These are phyloP conservation scores for Purshia tridentata DNA, from an alignment of 306 rosid genomes.

Conservation along the genomic window DNA sequence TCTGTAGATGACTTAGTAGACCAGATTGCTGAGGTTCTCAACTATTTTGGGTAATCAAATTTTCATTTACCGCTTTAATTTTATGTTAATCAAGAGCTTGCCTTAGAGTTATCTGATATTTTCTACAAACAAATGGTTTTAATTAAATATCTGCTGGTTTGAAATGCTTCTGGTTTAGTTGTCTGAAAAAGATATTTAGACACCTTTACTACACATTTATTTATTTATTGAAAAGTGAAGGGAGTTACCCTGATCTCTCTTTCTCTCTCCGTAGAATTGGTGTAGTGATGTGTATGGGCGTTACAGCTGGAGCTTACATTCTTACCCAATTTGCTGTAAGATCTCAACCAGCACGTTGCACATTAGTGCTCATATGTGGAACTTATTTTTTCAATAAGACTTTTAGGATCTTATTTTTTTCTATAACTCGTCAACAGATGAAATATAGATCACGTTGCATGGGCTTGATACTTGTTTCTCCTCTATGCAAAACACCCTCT, in stretches of 20 bases:
- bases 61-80: slow-evolving; percentile 8
- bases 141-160: not conserved
- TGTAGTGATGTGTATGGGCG: slow-evolving; percentile 98
- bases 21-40: slow-evolving; percentile 90
- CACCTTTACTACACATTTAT: not conserved
- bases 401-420: slow-evolving; percentile 15
- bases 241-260: slow-evolving; percentile 26
- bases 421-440: slow-evolving; percentile 56
- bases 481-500: slow-evolving; percentile 80
- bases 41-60: slow-evolving; percentile 72
- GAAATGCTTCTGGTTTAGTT: slow-evolving; percentile 2
- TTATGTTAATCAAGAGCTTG: not conserved
- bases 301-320: slow-evolving; percentile 92
- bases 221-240: slow-evolving; percentile 11
- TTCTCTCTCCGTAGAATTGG: slow-evolving; percentile 49
- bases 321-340: slow-evolving; percentile 93
- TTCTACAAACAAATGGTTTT: slow-evolving; percentile 11
- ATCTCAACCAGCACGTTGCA: slow-evolving; percentile 11
- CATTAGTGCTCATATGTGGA: slow-evolving; percentile 9
- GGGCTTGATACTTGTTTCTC: slow-evolving; percentile 93
- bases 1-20: slow-evolving; percentile 93
- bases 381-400: slow-evolving; percentile 2
- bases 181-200: not conserved
- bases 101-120: not conserved
- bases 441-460: slow-evolving; percentile 76